Base-by-base conservation (phyloP, 352 stramenopile species). In the Phytopythium oedochilum region DNA sequence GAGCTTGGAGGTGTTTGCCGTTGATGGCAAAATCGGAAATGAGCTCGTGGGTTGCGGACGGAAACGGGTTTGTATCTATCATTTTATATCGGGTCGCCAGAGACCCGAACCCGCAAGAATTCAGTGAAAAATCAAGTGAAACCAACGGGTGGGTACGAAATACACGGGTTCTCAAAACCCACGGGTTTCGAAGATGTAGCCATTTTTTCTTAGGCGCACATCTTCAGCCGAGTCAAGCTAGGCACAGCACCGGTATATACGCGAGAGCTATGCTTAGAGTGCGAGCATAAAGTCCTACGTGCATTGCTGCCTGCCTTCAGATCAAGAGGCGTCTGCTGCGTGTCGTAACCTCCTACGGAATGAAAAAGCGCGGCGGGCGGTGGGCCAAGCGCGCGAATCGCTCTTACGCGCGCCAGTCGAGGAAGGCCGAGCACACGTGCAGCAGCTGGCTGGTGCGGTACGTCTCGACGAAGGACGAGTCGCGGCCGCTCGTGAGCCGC, bases 391-490 rank as follows among this genome's bases (percentile, higher is more conserved):
- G 29, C 29, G 29, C 5, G 5, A 10, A 34, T 34, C 29, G 36
- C 0, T 15, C 8, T 44, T n/a, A 83, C 59, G 68, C 67, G 47
- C 75, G 72, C 75, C 75, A 86, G 57, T 83, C 72, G 38, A 86
- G 75, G 42, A 83, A 86, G 42, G 72, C 78, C 34, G 72, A 76
- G 63, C 75, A 86, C 43, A 86, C 56, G 20, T 71, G 66, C 59
- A 81, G 72, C 45, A 86, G 54, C 38, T 86, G 75, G 39, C 53
- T 79, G n/a, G 68, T 70, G 32, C 72, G 67, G 51, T 75, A 86
- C 43, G 70, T 75, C 53, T 86, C 75, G 43, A 86, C 75, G 31
- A 83, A 86, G 49, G 63, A 69, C 38, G 67, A 79, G 31, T 83
- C 72, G 28, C 63, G 70, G 18, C 68, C 70, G 22, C 50, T 75